Percentiles rank a stretch among this genome's conserved stretches.
Evolutionary conservation across 2,329 filamentous ascomycete genomes (phyloP).

Genomic region (Paecilomyces variotii): DNA sequence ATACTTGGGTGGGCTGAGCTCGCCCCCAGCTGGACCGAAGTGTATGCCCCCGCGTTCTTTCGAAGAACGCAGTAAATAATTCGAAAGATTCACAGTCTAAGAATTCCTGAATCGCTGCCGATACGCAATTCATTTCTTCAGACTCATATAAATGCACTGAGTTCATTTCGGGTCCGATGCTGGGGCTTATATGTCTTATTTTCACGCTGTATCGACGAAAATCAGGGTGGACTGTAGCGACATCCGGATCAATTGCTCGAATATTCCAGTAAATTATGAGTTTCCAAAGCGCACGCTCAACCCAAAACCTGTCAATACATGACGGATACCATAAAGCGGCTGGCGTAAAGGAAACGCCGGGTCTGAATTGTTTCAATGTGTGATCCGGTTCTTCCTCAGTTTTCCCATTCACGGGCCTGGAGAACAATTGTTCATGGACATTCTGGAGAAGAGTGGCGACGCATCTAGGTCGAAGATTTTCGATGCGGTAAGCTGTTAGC

Average conservation of each 20-base stretch:
- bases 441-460: conserved; percentile 3
- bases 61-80: not conserved
- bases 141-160: not conserved
- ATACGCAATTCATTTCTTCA: not conserved
- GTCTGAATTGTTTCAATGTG: not conserved
- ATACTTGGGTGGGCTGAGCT: no score
- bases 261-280: conserved; percentile 5
- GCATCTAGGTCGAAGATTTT: conserved; percentile 3
- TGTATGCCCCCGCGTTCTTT: no score
- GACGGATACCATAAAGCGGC: conserved; percentile 5
- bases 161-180: not conserved
- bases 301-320: conserved; percentile 3
- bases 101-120: not conserved
- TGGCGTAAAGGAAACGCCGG: not conserved
- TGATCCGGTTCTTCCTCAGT: not conserved
- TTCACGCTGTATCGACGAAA: not conserved
- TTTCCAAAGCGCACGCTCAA: conserved; percentile 3
- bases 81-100: not conserved
- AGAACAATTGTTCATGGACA: conserved; percentile 3
- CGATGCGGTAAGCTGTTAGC: conserved; percentile 5
- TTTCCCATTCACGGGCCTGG: not conserved
- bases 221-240: not conserved
- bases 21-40: no score
- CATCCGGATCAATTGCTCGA: not conserved
- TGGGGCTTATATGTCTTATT: not conserved